Percentiles rank a stretch among this genome's conserved stretches.
phyloP scores from a whole-genome alignment of 176 grass and related monocot genomes.

The Avena sativa region DNA sequence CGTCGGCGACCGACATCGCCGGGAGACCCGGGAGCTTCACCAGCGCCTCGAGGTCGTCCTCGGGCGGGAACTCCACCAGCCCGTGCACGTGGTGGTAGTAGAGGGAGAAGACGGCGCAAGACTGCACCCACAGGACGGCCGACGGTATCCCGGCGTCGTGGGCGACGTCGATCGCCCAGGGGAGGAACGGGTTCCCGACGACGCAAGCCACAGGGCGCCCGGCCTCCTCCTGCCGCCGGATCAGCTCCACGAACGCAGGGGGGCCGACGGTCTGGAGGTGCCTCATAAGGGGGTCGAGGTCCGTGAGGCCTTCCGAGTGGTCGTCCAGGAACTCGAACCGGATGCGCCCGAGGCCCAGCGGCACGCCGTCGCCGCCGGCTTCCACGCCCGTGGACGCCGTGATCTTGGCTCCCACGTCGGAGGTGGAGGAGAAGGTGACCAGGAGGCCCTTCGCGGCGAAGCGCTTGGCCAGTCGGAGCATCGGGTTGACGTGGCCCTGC shows the following conservation, averaged over 20 bases:
- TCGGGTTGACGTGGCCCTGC: constrained; percentile 80
- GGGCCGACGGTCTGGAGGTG: constrained; percentile 43
- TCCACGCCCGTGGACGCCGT: constrained; percentile 22
- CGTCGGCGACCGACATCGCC: constrained; percentile 48
- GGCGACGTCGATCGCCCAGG: constrained; percentile 67
- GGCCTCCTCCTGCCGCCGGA: constrained; percentile 46
- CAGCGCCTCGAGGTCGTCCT: constrained; percentile 42
- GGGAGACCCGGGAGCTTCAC: constrained; percentile 62
- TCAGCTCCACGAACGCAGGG: constrained; percentile 33
- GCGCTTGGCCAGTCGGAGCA: constrained; percentile 78
- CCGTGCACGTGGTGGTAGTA: constrained; percentile 74
- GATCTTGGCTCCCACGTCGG: constrained; percentile 43
- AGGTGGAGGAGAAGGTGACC: constrained; percentile 65
- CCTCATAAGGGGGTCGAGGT: constrained; percentile 44
- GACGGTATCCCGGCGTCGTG: constrained; percentile 57
- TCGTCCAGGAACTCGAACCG: constrained; percentile 77
- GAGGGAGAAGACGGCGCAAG: constrained; percentile 69
- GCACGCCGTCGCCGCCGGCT: constrained; percentile 32
- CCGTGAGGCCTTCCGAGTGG: not conserved
- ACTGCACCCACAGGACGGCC: constrained; percentile 86
- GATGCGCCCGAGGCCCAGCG: constrained; percentile 53
- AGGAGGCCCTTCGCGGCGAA: constrained; percentile 69
- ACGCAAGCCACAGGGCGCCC: constrained; percentile 68
- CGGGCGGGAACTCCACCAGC: constrained; percentile 52
- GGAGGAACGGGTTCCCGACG: constrained; percentile 73